phyloP scores from a whole-genome alignment of 805 yeast species.

The Wickerhamomyces sydowiorum region DNA sequence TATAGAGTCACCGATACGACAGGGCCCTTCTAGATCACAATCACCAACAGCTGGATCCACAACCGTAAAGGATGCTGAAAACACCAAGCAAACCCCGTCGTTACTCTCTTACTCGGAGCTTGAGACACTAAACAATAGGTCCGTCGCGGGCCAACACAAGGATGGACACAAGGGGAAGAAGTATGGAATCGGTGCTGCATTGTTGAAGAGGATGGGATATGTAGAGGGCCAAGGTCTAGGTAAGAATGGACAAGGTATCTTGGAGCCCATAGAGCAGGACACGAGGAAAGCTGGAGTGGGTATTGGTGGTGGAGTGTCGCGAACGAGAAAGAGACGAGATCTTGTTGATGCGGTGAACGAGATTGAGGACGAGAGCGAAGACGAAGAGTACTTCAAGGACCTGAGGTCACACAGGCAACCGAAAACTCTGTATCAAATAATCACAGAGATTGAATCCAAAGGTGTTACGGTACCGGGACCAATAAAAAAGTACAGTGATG shows the following conservation, averaged over 20 bases:
- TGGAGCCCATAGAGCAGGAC: constrained; percentile 71
- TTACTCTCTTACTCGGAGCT: constrained; percentile 17
- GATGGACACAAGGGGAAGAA: constrained; percentile 18
- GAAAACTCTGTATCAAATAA: constrained; percentile 20
- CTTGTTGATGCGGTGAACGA: constrained; percentile 15
- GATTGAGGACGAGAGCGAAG: neutral
- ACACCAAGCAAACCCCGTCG: too few species aligned
- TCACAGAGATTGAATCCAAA: constrained; percentile 16
- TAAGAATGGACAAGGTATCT: constrained; percentile 60
- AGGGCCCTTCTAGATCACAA: too few species aligned
- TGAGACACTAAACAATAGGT: neutral
- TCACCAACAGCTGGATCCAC: too few species aligned
- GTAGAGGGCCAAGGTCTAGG: constrained; percentile 85
- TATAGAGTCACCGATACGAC: too few species aligned
- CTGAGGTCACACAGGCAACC: constrained; percentile 20
- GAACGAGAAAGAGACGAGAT: constrained; percentile 14
- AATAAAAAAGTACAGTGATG: constrained; percentile 16
- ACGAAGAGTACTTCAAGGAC: constrained; percentile 17
- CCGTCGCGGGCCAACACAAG: neutral
- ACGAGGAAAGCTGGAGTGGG: constrained; percentile 59
- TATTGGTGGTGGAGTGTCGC: constrained; percentile 48
- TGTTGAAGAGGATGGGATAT: constrained; percentile 84
- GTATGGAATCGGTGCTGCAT: constrained; percentile 83
- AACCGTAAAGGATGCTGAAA: too few species aligned
- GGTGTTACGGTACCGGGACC: constrained; percentile 14